Evolutionary conservation across 1,139 yeast genomes (phyloP), one percentile per base, ranked within the genome.

Genomic region (Nadsonia starkeyi-henricii): DNA sequence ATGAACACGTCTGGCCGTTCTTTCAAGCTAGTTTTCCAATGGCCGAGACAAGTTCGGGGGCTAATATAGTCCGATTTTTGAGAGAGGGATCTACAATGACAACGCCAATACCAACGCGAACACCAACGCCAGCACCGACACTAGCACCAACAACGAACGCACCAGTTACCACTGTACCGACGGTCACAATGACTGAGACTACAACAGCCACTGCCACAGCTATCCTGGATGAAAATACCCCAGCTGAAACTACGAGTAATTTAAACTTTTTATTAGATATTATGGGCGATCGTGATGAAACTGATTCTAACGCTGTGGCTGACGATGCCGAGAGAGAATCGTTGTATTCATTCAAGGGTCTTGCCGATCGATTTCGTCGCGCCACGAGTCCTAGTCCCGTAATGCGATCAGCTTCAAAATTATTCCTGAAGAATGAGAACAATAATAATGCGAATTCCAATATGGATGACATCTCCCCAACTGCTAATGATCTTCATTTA

Each of bases 1-100:
- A 85, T 37, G 75, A 77, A 50, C 97, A 91, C 61, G 79, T 85
- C 3, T 91, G 98, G 98, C 94, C 95, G 1, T 88, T 91, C 62
- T 91, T 79, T 68, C 75, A 77, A 47, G 65, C 71, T 30, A 58
- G 57, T 19, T 58, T 60, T 49, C 62, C 67, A 41, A 61, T 58
- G 48, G 68, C 71, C 8, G 71, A 67, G 48, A 55, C 55, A 42
- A 58, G 69, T 7, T 64, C 65, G 33, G 72, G 73, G 5, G 76
- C 81, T 50, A 79, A 78, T 50, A 79, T 82, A 44, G 84, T 85
- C 19, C 77, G 78, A 55, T 12, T 33, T 4, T 23, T 23, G 9
- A 23, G 28, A 9, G 28, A 23, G 9, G 28, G 42, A 36, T 51
- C 51, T 39, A 47, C 43, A 45, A 45, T 44, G n/a, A 45, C 43